Evolutionary conservation across 192 early-diverging fungal species (phyloP).

Genomic region (Coemansia umbellata): DNA sequence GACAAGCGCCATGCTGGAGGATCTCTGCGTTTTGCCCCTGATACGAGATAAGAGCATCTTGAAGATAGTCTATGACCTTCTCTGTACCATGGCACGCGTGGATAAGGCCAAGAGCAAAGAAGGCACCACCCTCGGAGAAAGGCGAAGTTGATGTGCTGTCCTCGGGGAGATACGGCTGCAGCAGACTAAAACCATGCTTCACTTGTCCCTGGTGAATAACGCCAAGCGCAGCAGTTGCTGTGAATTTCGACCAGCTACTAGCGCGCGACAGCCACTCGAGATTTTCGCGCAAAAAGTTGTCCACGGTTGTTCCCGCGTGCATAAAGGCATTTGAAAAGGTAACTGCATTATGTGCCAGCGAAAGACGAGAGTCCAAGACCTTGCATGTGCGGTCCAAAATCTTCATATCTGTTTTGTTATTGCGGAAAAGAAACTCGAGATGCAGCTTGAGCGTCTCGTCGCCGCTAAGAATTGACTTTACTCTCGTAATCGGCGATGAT

Average conservation of each 20-base stretch:
- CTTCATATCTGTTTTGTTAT: constrained; percentile 94
- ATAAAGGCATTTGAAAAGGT: constrained; percentile 97
- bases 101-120: constrained; percentile 97
- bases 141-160: constrained; percentile 81
- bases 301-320: constrained; percentile 97
- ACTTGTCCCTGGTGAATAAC: constrained; percentile 99
- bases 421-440: constrained; percentile 92
- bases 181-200: constrained; percentile 71
- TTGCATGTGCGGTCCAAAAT: constrained; percentile 93
- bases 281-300: constrained; percentile 96
- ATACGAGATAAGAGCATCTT: constrained; percentile 73
- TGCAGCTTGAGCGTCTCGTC: constrained; percentile 87
- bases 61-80: constrained; percentile 75
- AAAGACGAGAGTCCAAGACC: constrained; percentile 83
- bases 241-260: constrained; percentile 99
- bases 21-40: constrained; percentile 69
- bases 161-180: constrained; percentile 92
- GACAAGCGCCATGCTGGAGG: constrained; percentile 92
- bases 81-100: constrained; percentile 89
- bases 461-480: constrained; percentile 82
- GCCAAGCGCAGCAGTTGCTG: constrained; percentile 94
- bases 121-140: constrained; percentile 95
- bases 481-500: constrained; percentile 51
- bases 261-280: constrained; percentile 96
- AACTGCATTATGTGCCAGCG: constrained; percentile 91